These are phyloP conservation scores for Globisporangium okanoganense DNA, from an alignment of 352 stramenopile species.

Conservation along the genomic window DNA sequence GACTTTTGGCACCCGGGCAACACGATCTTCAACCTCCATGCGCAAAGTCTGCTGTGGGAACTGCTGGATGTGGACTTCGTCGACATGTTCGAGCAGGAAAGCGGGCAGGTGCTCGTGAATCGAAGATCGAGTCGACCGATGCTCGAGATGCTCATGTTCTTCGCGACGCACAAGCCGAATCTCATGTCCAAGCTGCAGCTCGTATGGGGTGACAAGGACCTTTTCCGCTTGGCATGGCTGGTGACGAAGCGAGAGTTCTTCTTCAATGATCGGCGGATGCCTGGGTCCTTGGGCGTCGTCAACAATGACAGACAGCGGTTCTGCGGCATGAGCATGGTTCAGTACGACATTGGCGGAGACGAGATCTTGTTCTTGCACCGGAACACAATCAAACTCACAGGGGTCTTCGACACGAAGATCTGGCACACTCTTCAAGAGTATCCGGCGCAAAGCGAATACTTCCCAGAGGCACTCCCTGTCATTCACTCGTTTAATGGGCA, in stretches of 20 bases:
- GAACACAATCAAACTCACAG: conserved; percentile 64
- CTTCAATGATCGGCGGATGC: conserved; percentile 35
- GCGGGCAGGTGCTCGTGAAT: conserved; percentile 43
- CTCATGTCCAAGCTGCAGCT: conserved; percentile 47
- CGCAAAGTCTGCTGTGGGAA: conserved; percentile 55
- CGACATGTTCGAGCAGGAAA: conserved; percentile 51
- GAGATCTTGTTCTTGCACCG: conserved; percentile 47
- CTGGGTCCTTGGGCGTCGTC: conserved; percentile 38
- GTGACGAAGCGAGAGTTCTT: conserved; percentile 26
- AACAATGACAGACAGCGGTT: conserved; percentile 31
- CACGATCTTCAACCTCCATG: conserved; percentile 57
- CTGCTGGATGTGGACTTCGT: conserved; percentile 36
- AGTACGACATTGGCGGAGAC: conserved; percentile 33
- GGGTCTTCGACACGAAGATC: conserved; percentile 24
- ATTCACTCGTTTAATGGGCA: conserved; percentile 58
- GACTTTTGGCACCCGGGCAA: conserved; percentile 15
- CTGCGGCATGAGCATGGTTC: conserved; percentile 48
- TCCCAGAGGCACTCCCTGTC: conserved; percentile 15
- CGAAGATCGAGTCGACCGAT: conserved; percentile 22
- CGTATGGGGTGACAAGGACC: conserved; percentile 53
- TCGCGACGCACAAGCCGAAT: conserved; percentile 35
- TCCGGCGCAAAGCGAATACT: conserved; percentile 16
- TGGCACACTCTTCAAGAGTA: conserved; percentile 53
- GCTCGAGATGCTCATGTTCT: conserved; percentile 47
- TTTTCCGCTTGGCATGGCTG: conserved; percentile 52